Percentiles rank a stretch among this genome's conserved stretches.
Conservation (phyloP, 495 filamentous ascomycete species). For the Talaromyces borbonicus region DNA sequence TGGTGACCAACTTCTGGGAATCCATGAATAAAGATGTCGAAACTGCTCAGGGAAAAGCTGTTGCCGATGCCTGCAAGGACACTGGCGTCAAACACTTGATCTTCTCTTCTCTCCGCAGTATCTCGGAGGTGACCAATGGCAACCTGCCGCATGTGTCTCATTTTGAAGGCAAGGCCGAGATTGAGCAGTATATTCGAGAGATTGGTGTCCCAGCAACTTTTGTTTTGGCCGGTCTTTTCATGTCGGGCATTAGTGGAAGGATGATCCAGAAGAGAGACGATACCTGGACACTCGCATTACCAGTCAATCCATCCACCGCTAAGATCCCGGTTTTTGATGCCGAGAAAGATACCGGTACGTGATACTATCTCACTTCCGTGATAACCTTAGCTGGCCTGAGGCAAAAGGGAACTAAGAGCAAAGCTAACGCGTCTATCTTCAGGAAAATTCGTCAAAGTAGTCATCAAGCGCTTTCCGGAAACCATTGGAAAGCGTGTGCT, state of each 20-base stretch:
- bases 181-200: slow-evolving; percentile 31
- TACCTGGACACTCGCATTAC: neutral
- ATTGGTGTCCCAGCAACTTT: slow-evolving; percentile 24
- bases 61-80: slow-evolving; percentile 37
- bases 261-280: slow-evolving; percentile 3
- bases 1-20: slow-evolving; percentile 14
- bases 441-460: slow-evolving; percentile 46
- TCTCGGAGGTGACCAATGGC: slow-evolving; percentile 10
- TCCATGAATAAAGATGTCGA: neutral
- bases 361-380: neutral
- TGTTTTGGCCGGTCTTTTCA: slow-evolving; percentile 9
- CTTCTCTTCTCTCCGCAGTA: slow-evolving; percentile 17
- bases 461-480: slow-evolving; percentile 16
- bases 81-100: slow-evolving; percentile 16
- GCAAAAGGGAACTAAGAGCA: no score
- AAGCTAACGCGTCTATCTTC: no score
- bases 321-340: slow-evolving; percentile 7
- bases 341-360: slow-evolving; percentile 6
- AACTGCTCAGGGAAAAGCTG: slow-evolving; percentile 42
- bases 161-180: slow-evolving; percentile 31
- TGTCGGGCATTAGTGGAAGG: slow-evolving; percentile 9
- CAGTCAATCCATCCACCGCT: neutral
- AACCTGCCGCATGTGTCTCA: slow-evolving; percentile 13
- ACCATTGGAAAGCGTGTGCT: slow-evolving; percentile 16
- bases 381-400: no score